Evolutionary conservation across 2,329 filamentous ascomycete species (phyloP), one percentile per base, ranked within the genome.

Genomic region (Paraphaeosphaeria sporulosa): DNA sequence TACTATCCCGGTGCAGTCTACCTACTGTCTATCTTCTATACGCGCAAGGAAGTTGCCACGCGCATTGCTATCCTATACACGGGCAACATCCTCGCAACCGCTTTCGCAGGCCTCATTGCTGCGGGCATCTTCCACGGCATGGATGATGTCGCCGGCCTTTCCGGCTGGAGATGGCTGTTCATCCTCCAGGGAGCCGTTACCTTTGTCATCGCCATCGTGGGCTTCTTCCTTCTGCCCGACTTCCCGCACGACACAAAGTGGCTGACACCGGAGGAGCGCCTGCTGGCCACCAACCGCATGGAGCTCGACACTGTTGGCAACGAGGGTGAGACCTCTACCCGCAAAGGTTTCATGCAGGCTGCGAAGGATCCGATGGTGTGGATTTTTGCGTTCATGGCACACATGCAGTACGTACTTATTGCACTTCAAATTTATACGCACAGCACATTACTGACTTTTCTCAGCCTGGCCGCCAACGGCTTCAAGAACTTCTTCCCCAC

Each of bases 31-130:
- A 17, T n/a, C 2, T 38, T 15, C 13, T 38, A 38, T 7, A 38
- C 36, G 13, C 36, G 36, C 17, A 17, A 15, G 17, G 36, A 38
- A n/a, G 13, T 38, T 13, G 36, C 13, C 8, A 38, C 36, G 17
- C 36, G 36, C 36, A 38, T 15, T 12, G 36, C 80, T 25, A 76
- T 84, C 44, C 79, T 85, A 53, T 84, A 83, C 67, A 81, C 80
- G 4, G 83, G 82, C 15, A 80, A 78, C 2, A 69, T 84, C 19
- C 76, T 85, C 44, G 80, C 79, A n/a, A 81, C 79, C 19, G 83
- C 83, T 12, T 79, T 82, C 50, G 76, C 73, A 7, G 79, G 80
- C 25, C 69, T 81, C 1, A 74, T 79, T 15, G 64, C 76, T 30
- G 76, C 73, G 30, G 77, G 72, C 17, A 61, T 58, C 19, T 51